Conservation (phyloP, 257 asterid species). For the Solanum clarkiae region DNA sequence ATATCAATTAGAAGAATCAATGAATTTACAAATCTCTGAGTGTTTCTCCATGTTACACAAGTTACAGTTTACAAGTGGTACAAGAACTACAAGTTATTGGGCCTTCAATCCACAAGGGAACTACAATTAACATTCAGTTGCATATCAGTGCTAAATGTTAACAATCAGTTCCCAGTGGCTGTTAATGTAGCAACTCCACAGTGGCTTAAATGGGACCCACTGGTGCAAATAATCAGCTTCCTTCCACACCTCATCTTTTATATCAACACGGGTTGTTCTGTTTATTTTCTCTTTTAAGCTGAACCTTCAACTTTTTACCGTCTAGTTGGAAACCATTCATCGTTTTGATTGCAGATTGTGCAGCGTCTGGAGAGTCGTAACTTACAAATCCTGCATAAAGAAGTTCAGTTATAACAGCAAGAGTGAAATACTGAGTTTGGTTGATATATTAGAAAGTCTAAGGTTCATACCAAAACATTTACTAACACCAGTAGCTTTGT, state of each 20-base stretch:
- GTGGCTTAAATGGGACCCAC: conserved; percentile 18
- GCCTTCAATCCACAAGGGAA: conserved; percentile 29
- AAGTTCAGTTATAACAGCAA: neutral
- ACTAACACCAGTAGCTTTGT: conserved; percentile 86
- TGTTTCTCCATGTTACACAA: conserved; percentile 33
- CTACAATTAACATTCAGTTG: conserved; percentile 26
- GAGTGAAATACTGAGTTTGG: neutral
- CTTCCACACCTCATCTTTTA: conserved; percentile 20
- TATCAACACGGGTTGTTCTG: conserved; percentile 38
- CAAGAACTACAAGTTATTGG: conserved; percentile 49
- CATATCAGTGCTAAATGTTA: conserved; percentile 2
- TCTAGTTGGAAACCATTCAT: conserved; percentile 88
- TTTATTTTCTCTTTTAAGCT: conserved; percentile 71
- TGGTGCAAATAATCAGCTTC: conserved; percentile 10
- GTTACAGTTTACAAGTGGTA: conserved; percentile 33
- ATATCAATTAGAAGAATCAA: conserved; percentile 26
- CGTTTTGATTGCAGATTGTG: conserved; percentile 63
- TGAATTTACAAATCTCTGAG: conserved; percentile 33
- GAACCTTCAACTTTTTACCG: conserved; percentile 92
- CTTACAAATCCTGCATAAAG: conserved; percentile 74
- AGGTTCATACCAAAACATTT: conserved; percentile 72
- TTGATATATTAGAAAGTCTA: neutral
- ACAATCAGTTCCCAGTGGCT: conserved; percentile 13
- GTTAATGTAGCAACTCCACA: conserved; percentile 13
- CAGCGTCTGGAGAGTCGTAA: conserved; percentile 74